Percentiles rank a stretch among this genome's conserved stretches.
Evolutionary conservation across 257 asterid genomes (phyloP).

Genomic region (Catharanthus roseus): DNA sequence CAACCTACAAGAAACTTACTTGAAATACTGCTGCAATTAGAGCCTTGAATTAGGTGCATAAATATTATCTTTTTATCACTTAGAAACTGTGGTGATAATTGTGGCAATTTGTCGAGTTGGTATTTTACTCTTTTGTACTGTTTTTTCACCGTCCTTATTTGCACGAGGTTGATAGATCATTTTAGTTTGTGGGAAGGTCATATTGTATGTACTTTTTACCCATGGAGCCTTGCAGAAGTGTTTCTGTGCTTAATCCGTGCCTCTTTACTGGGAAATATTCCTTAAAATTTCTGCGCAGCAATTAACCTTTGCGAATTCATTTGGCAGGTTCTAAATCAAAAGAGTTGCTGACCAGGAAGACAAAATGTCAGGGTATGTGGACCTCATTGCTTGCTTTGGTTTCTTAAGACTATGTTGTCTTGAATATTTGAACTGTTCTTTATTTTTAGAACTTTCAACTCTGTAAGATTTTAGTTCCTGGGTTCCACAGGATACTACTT

Average conservation of each 20-base stretch:
- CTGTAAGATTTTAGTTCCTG: not conserved
- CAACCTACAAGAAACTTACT: too few relatives aligned
- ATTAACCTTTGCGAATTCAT: not conserved
- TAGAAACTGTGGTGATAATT: too few relatives aligned
- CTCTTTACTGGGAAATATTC: not conserved
- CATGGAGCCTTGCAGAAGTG: not conserved
- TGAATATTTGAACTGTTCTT: not conserved
- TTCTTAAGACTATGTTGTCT: not conserved
- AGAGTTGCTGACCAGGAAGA: constrained; percentile 4
- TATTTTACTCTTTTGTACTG: too few relatives aligned
- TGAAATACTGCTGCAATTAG: too few relatives aligned
- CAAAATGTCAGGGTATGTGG: constrained; percentile 30
- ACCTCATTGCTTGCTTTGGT: not conserved
- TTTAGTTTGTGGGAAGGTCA: too few relatives aligned
- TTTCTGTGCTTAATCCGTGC: not conserved
- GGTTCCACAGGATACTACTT: not conserved
- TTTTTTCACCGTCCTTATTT: too few relatives aligned
- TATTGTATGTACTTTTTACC: not conserved
- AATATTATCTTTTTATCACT: too few relatives aligned
- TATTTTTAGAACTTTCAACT: not conserved
- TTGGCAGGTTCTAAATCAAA: constrained; percentile 10
- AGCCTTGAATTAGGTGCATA: too few relatives aligned
- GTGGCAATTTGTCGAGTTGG: too few relatives aligned
- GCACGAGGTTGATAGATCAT: too few relatives aligned
- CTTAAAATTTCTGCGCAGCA: not conserved